Base-by-base conservation (phyloP, 371 early-diverging fungal genomes). In the Mucor indicus region DNA sequence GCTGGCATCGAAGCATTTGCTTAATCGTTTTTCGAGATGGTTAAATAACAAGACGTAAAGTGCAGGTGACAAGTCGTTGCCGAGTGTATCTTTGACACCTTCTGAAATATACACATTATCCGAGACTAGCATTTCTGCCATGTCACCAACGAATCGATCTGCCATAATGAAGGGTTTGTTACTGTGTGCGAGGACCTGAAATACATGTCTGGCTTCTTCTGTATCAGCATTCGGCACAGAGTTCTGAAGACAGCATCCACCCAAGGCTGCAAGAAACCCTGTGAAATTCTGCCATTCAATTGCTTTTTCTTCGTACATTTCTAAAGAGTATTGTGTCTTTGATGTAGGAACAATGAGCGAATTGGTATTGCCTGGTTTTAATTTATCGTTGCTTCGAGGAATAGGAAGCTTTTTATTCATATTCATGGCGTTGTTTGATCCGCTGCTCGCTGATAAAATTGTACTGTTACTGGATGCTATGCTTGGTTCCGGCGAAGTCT, bases 51-150 rank as follows among this genome's bases (percentile, higher is more conserved):
- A 75, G 43, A 83, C 83, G 59, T 89, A 91, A 16, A 93, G 67
- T n/a, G 83, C 78, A 7, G 86, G 85, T 37, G 81, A 81, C 19
- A 93, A 66, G 48, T 96, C 95, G 30, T 78, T 74, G 29, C 93
- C 93, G n/a, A 94, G 72, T 1, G 86, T 84, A 46, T 94, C 93
- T 50, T 90, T 90, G 35, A 89, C 88, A 15, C 80, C 83, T 69
- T 95, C 95, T 7, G 93, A 86, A 20, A 93, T 81, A 58, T 87
- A 77, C n/a, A 86, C 84, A 53, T 90, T 89, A 27, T 95, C 93
- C 4, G 81, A 87, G 0, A 87, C 82, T 40, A 93, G 67, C 47
- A 94, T 75, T 37, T 88, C 86, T 4, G 90, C 79, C 69, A 94
- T 81, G 40, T 94, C 91, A 21, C 70, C 64, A 43, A 92, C 77